A percentile compares a stretch with the other conserved stretches of the same genome.
Conservation (phyloP, 768 basidiomycete species). For the Cystofilobasidium ferigula region DNA sequence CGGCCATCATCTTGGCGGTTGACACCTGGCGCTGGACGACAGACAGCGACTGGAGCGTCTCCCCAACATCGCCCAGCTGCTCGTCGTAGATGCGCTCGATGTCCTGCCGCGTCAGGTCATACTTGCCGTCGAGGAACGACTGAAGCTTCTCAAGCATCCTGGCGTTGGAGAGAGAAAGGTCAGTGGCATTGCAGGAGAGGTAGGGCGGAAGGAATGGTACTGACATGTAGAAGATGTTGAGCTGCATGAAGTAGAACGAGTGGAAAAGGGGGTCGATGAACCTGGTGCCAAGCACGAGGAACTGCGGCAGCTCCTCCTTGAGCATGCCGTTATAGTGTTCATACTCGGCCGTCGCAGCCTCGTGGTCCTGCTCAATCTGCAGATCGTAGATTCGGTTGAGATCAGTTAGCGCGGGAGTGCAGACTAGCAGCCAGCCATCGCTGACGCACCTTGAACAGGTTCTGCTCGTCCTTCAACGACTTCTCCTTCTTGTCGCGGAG, state of each 20-base stretch:
- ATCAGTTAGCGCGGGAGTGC: not conserved
- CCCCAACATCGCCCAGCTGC: slow-evolving; percentile 71
- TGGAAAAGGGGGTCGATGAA: slow-evolving; percentile 98
- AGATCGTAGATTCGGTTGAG: not conserved
- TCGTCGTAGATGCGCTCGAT: slow-evolving; percentile 67
- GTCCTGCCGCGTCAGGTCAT: slow-evolving; percentile 53
- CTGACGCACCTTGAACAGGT: slow-evolving; percentile 70
- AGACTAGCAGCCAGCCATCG: not conserved
- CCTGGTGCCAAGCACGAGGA: slow-evolving; percentile 71
- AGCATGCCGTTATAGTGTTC: slow-evolving; percentile 81
- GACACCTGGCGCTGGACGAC: slow-evolving; percentile 76
- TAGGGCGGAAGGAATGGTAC: slow-evolving; percentile 71
- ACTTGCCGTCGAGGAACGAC: slow-evolving; percentile 65
- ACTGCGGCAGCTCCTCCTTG: slow-evolving; percentile 87
- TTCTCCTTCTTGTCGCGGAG: slow-evolving; percentile 98
- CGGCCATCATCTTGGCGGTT: slow-evolving; percentile 43
- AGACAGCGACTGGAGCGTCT: slow-evolving; percentile 61
- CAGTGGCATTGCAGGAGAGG: slow-evolving; percentile 94
- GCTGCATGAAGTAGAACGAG: slow-evolving; percentile 98
- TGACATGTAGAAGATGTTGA: slow-evolving; percentile 71
- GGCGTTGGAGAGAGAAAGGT: slow-evolving; percentile 94
- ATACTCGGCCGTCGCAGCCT: slow-evolving; percentile 80
- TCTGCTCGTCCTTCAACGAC: slow-evolving; percentile 88
- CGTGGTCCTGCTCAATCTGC: slow-evolving; percentile 91
- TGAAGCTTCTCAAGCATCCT: slow-evolving; percentile 82